Evolutionary conservation across 139 green algal genomes (phyloP).

Genomic region (Chlorella sp.): DNA sequence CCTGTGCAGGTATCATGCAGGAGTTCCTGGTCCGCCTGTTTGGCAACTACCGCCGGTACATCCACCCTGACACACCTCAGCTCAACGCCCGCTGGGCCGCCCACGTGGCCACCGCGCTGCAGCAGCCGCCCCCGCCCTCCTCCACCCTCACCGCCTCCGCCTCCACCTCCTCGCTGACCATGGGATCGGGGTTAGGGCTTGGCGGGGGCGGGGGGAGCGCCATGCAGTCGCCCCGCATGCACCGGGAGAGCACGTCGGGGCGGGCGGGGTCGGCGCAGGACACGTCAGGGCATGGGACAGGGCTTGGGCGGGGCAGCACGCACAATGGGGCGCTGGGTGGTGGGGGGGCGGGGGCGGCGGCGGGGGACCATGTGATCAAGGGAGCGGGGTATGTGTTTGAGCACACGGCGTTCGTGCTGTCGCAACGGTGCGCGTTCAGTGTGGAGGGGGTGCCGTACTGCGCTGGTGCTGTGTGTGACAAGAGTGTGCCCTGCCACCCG

Average conservation of each 20-base stretch:
- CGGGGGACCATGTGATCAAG: slow-evolving; percentile 9
- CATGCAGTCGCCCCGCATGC: neutral
- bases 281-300: neutral
- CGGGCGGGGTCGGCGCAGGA: too few relatives aligned
- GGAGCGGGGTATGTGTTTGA: slow-evolving; percentile 54
- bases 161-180: neutral
- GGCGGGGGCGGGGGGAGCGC: neutral
- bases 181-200: neutral
- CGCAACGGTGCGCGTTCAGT: slow-evolving; percentile 20
- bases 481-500: neutral
- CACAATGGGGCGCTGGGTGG: neutral
- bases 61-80: slow-evolving; percentile 22
- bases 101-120: neutral
- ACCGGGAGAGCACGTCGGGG: neutral
- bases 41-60: slow-evolving; percentile 44
- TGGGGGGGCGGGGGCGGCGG: neutral
- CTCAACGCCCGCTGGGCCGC: neutral
- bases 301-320: neutral
- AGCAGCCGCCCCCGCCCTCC: neutral
- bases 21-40: slow-evolving; percentile 61
- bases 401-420: slow-evolving; percentile 42
- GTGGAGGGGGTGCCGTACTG: neutral
- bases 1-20: slow-evolving; percentile 53
- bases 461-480: neutral
- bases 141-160: neutral